A percentile compares a stretch with the other conserved stretches of the same genome.
Evolutionary conservation across 257 asterid species (phyloP).

Genomic region (Ilex aquifolium): DNA sequence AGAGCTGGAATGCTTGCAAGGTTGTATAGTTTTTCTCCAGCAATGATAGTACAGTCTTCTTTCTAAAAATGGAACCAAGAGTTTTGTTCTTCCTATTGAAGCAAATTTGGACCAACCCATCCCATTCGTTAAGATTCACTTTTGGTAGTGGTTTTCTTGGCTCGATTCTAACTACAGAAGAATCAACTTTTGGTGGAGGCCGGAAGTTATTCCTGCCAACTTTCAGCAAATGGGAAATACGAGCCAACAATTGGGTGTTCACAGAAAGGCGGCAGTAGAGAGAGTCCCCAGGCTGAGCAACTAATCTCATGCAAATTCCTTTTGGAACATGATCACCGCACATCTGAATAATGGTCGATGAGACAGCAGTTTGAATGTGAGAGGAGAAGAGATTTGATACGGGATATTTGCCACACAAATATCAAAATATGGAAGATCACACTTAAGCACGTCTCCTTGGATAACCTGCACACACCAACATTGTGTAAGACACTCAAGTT

Average conservation of each 20-base stretch:
- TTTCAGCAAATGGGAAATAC: slow-evolving; percentile 78
- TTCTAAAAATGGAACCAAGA: slow-evolving; percentile 71
- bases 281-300: slow-evolving; percentile 89
- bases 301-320: slow-evolving; percentile 98
- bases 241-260: slow-evolving; percentile 76
- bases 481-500: background rate
- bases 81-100: slow-evolving; percentile 87
- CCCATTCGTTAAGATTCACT: slow-evolving; percentile 94
- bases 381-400: slow-evolving; percentile 92
- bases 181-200: slow-evolving; percentile 97
- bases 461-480: slow-evolving; percentile 49
- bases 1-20: slow-evolving; percentile 64
- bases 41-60: slow-evolving; percentile 52
- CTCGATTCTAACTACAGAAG: slow-evolving; percentile 90
- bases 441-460: slow-evolving; percentile 88
- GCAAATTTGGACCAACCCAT: slow-evolving; percentile 89
- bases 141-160: slow-evolving; percentile 79
- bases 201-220: slow-evolving; percentile 92
- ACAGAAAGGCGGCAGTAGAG: slow-evolving; percentile 94
- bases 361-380: slow-evolving; percentile 74
- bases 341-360: slow-evolving; percentile 90
- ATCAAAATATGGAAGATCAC: slow-evolving; percentile 91
- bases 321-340: slow-evolving; percentile 92
- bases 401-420: slow-evolving; percentile 96
- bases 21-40: slow-evolving; percentile 90